phyloP scores from a whole-genome alignment of 495 filamentous ascomycete genomes.

The Cercophora scortea region DNA sequence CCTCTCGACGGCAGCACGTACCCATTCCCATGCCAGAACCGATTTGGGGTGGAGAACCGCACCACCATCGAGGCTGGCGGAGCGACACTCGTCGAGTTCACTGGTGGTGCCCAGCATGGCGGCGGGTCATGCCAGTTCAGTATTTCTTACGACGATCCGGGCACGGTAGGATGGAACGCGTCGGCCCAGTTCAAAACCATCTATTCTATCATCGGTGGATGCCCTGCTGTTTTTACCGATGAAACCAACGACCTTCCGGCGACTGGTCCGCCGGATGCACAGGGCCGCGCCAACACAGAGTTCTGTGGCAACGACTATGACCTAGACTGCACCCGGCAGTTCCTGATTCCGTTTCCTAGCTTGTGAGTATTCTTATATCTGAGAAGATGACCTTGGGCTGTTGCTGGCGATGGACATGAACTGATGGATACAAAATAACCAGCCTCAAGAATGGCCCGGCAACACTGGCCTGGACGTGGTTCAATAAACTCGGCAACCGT shows the following conservation, averaged over 20 bases:
- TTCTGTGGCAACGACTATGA: conserved; percentile 20
- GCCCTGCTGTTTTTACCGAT: conserved; percentile 41
- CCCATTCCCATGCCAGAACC: conserved; percentile 70
- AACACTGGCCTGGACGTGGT: conserved; percentile 82
- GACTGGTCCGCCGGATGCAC: background rate
- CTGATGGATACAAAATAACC: background rate
- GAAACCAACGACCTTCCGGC: conserved; percentile 35
- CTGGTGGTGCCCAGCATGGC: conserved; percentile 62
- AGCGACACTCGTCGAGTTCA: conserved; percentile 45
- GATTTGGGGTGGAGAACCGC: conserved; percentile 26
- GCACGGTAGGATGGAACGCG: conserved; percentile 36
- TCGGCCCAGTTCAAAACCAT: conserved; percentile 65
- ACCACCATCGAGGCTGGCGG: conserved; percentile 38
- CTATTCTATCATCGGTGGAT: conserved; percentile 69
- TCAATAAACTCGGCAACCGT: conserved; percentile 76
- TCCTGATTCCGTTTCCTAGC: conserved; percentile 46
- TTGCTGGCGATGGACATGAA: too few relatives aligned
- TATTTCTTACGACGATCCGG: conserved; percentile 61
- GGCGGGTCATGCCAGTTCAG: conserved; percentile 82
- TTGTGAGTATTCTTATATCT: background rate
- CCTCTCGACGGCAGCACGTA: conserved; percentile 47
- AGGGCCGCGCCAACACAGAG: conserved; percentile 10
- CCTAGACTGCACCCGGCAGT: conserved; percentile 18
- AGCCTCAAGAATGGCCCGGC: conserved; percentile 51
- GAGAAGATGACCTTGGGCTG: too few relatives aligned